Percentiles rank a stretch among this genome's conserved stretches.
Evolutionary conservation across 306 rosid species (phyloP).

Genomic region (Vicia sativa): DNA sequence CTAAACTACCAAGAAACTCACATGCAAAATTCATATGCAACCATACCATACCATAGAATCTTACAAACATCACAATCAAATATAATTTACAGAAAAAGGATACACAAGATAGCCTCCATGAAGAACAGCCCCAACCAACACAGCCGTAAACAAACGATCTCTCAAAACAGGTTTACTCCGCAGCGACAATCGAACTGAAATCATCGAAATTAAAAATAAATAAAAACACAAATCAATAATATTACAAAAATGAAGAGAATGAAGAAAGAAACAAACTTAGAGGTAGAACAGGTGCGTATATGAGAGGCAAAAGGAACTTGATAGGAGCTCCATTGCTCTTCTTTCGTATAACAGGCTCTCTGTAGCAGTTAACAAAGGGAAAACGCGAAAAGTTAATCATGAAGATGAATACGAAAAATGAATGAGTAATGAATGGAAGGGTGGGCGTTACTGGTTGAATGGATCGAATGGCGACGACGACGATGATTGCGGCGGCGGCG

Average conservation of each 20-base stretch:
- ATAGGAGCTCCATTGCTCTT: slow-evolving; percentile 62
- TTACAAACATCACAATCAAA: not conserved
- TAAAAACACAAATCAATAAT: not conserved
- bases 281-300: slow-evolving; percentile 93
- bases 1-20: not conserved
- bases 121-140: slow-evolving; percentile 78
- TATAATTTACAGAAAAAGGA: slow-evolving; percentile 55
- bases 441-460: slow-evolving; percentile 52
- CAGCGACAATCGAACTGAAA: slow-evolving; percentile 76
- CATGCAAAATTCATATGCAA: not conserved
- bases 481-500: not conserved
- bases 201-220: not conserved
- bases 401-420: slow-evolving; percentile 1
- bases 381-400: not conserved
- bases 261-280: slow-evolving; percentile 57
- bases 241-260: not conserved
- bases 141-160: slow-evolving; percentile 85
- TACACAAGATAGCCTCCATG: slow-evolving; percentile 93
- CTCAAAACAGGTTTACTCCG: slow-evolving; percentile 81
- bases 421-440: not conserved
- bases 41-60: not conserved
- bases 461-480: slow-evolving; percentile 56
- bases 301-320: slow-evolving; percentile 84
- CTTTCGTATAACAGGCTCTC: slow-evolving; percentile 63
- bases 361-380: slow-evolving; percentile 14